Percentiles rank a stretch among this genome's conserved stretches.
Conservation (phyloP, 352 stramenopile species). For the Hyaloperonospora brassicae region DNA sequence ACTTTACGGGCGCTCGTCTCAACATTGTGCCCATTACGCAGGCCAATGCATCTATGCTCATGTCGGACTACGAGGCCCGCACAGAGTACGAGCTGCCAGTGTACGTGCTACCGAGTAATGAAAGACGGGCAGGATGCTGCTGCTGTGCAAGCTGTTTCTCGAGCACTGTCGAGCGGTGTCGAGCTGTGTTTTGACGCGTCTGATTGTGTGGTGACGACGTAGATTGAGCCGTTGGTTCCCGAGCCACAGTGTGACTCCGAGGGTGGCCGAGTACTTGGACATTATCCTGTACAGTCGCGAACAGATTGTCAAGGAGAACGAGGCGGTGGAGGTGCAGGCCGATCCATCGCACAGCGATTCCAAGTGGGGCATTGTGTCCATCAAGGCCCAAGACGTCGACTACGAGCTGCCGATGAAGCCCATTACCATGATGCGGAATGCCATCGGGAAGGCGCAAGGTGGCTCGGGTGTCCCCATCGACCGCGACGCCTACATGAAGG, state of each 20-base stretch:
- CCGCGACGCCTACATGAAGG: conserved; percentile 70
- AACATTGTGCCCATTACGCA: conserved; percentile 89
- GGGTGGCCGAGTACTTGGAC: conserved; percentile 92
- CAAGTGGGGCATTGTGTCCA: conserved; percentile 92
- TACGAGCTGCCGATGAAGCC: conserved; percentile 96
- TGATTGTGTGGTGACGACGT: conserved; percentile 3
- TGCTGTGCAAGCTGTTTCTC: background rate
- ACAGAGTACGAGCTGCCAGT: conserved; percentile 93
- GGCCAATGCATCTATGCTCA: conserved; percentile 89
- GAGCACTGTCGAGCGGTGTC: background rate
- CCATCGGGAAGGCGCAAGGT: conserved; percentile 92
- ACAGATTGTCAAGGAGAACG: conserved; percentile 96
- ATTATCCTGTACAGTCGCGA: conserved; percentile 98
- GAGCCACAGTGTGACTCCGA: conserved; percentile 79
- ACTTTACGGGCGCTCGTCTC: conserved; percentile 87
- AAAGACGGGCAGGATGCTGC: too few relatives aligned
- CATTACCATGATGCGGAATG: conserved; percentile 97
- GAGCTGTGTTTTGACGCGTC: background rate
- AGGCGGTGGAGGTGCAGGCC: conserved; percentile 46
- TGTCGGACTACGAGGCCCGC: conserved; percentile 90
- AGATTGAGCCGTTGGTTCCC: conserved; percentile 88
- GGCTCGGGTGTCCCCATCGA: conserved; percentile 81
- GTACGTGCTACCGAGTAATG: conserved; percentile 16
- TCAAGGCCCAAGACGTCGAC: conserved; percentile 95
- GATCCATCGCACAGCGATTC: conserved; percentile 48